A percentile compares a stretch with the other conserved stretches of the same genome.
These are phyloP conservation scores for Termitomyces sp. DNA, from an alignment of 768 basidiomycete species.

Conservation along the genomic window DNA sequence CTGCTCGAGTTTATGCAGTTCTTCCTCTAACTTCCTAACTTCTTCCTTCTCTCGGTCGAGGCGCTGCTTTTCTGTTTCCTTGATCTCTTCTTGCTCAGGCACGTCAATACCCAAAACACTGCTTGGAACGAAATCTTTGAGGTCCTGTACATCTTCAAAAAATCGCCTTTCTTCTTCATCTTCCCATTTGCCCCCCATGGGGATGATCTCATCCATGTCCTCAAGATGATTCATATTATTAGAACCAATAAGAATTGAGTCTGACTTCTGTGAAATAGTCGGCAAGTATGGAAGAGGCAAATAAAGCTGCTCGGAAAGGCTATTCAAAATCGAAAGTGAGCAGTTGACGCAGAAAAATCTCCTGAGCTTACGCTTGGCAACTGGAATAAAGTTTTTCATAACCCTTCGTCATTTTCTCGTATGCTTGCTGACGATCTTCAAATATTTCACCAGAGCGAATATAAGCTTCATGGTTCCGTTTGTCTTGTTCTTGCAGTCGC, in stretches of 20 bases:
- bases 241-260: conserved; percentile 74
- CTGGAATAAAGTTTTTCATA: conserved; percentile 89
- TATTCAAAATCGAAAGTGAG: conserved; percentile 20
- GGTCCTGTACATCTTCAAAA: conserved; percentile 88
- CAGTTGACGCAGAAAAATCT: not conserved
- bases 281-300: conserved; percentile 81
- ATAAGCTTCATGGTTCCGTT: conserved; percentile 96
- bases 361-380: conserved; percentile 69
- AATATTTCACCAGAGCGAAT: conserved; percentile 99
- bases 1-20: conserved; percentile 59
- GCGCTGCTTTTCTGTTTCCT: conserved; percentile 45
- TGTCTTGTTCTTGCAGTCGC: conserved; percentile 96
- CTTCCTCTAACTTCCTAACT: conserved; percentile 70
- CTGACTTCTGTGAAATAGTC: conserved; percentile 71
- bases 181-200: conserved; percentile 86
- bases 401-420: conserved; percentile 96
- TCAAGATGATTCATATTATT: conserved; percentile 29
- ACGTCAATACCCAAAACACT: conserved; percentile 76
- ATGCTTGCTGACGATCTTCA: conserved; percentile 96
- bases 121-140: conserved; percentile 88
- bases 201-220: conserved; percentile 50
- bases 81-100: conserved; percentile 36
- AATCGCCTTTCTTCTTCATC: conserved; percentile 95
- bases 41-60: conserved; percentile 61
- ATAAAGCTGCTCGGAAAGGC: conserved; percentile 88